Base-by-base conservation (phyloP, 1,139 yeast species). In the Zygoascus meyerae region DNA sequence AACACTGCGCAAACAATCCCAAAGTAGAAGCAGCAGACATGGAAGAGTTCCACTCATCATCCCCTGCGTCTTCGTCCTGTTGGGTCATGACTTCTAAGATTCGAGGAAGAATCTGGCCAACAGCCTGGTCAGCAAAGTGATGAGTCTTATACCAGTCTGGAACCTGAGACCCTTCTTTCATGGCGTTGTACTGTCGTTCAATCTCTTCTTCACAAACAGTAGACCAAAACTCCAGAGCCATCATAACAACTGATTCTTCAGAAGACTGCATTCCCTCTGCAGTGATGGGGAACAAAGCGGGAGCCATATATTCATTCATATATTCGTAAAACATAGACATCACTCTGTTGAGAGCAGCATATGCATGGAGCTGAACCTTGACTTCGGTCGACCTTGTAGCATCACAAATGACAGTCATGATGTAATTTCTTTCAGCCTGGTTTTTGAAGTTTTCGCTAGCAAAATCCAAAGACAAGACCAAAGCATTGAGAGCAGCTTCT, bases 1-100 rank as follows among this genome's bases (percentile, higher is more conserved):
- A 85, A 61, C 85, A 80, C 65, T 86, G 95, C 4, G 98, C 96
- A 69, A 86, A 90, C 53, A 92, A 73, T 69, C 87, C 96, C 61
- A 92, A 73, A 69, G 97, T 94, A 11, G 97, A 92, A 60, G 96
- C 98, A 2, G 98, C 96, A 45, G 98, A 97, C 98, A 92, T 92
- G 7, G 97, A 82, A 40, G 89, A 95, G 48, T 90, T 85, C 98
- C 98, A 92, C 60, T 87, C 95, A 62, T 92, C 98, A 64, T 89
- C 97, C 52, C 75, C 81, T 21, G 61, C 56, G 58, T 86, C 95
- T 49, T 86, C 96, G 63, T 87, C 92, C 66, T 89, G 97, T 64
- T 89, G 79, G 11, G 94, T 86, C 53, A 92, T 76, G 51, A 92
- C 73, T 34, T 78, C 74, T 58, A 92, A 75, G 53, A 92, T 72